phyloP scores from a whole-genome alignment of 345 rosid species.

The Passiflora organensis region DNA sequence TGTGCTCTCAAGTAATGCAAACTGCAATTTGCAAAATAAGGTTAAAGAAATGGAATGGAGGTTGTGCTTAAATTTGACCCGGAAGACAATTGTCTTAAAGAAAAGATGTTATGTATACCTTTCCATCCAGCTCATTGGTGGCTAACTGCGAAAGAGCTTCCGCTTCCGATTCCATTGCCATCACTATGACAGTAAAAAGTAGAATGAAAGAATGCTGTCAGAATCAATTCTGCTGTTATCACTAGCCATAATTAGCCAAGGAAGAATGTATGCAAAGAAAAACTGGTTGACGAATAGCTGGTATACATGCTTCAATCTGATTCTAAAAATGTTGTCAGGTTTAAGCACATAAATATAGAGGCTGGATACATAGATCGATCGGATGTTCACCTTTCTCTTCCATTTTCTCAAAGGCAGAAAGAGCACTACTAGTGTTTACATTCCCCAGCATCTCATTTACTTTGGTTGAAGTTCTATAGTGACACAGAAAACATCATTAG shows the following conservation, averaged over 20 bases:
- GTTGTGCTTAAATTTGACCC: too few relatives aligned
- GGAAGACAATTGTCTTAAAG: neutral
- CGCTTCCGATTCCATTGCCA: constrained; percentile 78
- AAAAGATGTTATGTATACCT: constrained; percentile 31
- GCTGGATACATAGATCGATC: too few relatives aligned
- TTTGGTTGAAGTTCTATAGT: constrained; percentile 62
- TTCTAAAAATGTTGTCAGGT: too few relatives aligned
- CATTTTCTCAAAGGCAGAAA: constrained; percentile 78
- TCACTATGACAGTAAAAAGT: constrained; percentile 13
- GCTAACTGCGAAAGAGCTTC: constrained; percentile 65
- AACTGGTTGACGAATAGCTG: too few relatives aligned
- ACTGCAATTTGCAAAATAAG: constrained; percentile 31
- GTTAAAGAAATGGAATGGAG: constrained; percentile 1
- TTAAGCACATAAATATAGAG: too few relatives aligned
- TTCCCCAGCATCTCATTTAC: constrained; percentile 77
- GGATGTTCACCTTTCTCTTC: constrained; percentile 69
- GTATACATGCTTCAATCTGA: too few relatives aligned
- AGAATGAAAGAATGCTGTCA: constrained; percentile 2
- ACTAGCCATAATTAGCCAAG: too few relatives aligned
- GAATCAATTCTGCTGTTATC: neutral
- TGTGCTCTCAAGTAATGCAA: constrained; percentile 60
- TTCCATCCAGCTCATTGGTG: constrained; percentile 63
- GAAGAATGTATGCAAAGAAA: too few relatives aligned
- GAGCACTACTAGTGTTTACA: constrained; percentile 70
- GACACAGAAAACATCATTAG: constrained; percentile 9